A percentile compares a stretch with the other conserved stretches of the same genome.
Conservation (phyloP, 768 basidiomycete genomes). For the Terana coerulea region DNA sequence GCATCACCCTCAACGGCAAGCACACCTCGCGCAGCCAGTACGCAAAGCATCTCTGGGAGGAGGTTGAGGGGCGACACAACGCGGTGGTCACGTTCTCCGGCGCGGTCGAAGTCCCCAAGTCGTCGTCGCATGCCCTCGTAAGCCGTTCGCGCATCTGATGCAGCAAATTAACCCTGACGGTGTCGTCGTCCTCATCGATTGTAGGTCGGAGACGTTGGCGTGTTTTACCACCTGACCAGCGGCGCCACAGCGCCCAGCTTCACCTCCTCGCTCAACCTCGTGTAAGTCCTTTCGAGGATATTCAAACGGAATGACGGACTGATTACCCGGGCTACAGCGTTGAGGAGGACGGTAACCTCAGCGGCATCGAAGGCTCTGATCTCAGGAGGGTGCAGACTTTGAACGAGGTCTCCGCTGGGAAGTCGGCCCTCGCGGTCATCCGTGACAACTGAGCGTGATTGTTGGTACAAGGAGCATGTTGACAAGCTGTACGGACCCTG, state of each 20-base stretch:
- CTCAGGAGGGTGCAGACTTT: too few relatives aligned
- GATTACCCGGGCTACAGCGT: too few relatives aligned
- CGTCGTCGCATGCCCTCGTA: not conserved
- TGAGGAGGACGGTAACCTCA: too few relatives aligned
- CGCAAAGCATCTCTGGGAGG: slow-evolving; percentile 31
- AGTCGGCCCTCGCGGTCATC: too few relatives aligned
- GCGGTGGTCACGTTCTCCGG: slow-evolving; percentile 4
- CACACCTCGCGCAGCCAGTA: slow-evolving; percentile 36
- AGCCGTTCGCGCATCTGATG: not conserved
- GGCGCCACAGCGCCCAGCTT: slow-evolving; percentile 13
- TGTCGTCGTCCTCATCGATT: not conserved
- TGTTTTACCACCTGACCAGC: slow-evolving; percentile 18
- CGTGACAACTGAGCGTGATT: too few relatives aligned
- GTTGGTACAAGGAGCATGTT: too few relatives aligned
- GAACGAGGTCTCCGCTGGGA: too few relatives aligned
- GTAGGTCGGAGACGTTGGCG: slow-evolving; percentile 20
- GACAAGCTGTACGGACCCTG: too few relatives aligned
- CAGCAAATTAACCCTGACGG: not conserved
- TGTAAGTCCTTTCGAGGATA: too few relatives aligned
- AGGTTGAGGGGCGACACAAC: not conserved
- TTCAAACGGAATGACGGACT: too few relatives aligned
- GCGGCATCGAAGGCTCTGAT: too few relatives aligned
- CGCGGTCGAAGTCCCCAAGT: slow-evolving; percentile 1
- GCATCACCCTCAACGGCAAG: slow-evolving; percentile 39
- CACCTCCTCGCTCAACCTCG: slow-evolving; percentile 22